These are phyloP conservation scores for Sclerotinia minor DNA, from an alignment of 2,329 filamentous ascomycete genomes.

Conservation along the genomic window DNA sequence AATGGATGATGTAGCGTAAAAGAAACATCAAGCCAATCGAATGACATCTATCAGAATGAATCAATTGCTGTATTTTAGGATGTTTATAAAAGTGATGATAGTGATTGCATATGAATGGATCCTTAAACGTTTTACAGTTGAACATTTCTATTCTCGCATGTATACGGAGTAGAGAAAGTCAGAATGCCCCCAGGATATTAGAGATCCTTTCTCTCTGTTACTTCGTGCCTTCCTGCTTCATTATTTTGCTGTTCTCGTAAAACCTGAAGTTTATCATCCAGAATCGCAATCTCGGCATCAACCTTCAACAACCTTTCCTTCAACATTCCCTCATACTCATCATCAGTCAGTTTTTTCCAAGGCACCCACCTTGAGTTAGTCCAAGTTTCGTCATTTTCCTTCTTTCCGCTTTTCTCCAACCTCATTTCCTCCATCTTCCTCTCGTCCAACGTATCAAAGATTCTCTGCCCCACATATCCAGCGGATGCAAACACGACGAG, in stretches of 20 bases:
- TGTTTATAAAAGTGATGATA: neutral
- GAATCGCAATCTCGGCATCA: conserved; percentile 73
- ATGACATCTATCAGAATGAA: neutral
- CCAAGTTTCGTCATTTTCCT: conserved; percentile 42
- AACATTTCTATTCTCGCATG: neutral
- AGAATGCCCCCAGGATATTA: neutral
- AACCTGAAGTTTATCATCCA: conserved; percentile 71
- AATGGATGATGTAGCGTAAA: conserved; percentile 13
- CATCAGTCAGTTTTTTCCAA: conserved; percentile 66
- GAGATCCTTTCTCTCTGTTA: neutral
- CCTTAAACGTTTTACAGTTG: neutral
- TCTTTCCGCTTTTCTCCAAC: conserved; percentile 38
- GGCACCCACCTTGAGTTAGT: conserved; percentile 69
- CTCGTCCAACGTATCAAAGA: conserved; percentile 54
- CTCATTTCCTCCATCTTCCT: conserved; percentile 33
- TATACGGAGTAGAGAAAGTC: neutral
- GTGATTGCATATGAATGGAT: neutral
- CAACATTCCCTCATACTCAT: conserved; percentile 71
- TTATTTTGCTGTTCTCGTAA: conserved; percentile 21
- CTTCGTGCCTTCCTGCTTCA: neutral
- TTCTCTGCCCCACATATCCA: conserved; percentile 56
- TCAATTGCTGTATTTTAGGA: neutral
- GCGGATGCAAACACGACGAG: conserved; percentile 59
- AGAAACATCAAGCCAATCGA: conserved; percentile 11
- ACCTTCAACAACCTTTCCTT: conserved; percentile 69